Evolutionary conservation across 352 stramenopile species (phyloP).

Genomic region (Plasmopara halstedii): DNA sequence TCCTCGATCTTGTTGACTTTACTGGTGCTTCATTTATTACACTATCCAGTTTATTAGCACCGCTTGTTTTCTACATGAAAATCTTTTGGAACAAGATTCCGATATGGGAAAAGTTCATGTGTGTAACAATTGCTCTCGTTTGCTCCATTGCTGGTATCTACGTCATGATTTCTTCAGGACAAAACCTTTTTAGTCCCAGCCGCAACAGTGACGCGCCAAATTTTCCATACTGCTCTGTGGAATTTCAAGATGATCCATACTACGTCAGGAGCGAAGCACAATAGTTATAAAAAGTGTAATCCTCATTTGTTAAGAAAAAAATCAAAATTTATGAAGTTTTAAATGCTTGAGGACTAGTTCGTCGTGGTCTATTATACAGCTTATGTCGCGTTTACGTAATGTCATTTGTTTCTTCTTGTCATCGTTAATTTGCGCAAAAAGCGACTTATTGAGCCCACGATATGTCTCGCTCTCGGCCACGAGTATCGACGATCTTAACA

Average conservation of each 20-base stretch:
- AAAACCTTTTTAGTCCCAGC: slow-evolving; percentile 21
- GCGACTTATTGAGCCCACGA: too few relatives aligned
- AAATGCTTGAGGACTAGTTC: too few relatives aligned
- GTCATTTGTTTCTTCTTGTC: too few relatives aligned
- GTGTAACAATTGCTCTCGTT: slow-evolving; percentile 19
- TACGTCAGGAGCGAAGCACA: slow-evolving; percentile 24
- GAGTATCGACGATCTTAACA: too few relatives aligned
- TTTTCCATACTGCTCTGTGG: slow-evolving; percentile 51
- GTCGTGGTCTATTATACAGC: too few relatives aligned
- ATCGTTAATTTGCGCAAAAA: too few relatives aligned
- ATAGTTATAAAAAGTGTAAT: not conserved
- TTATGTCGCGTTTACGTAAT: too few relatives aligned
- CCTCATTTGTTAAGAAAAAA: too few relatives aligned
- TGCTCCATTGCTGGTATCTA: slow-evolving; percentile 27
- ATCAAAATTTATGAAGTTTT: too few relatives aligned
- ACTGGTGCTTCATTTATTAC: slow-evolving; percentile 36
- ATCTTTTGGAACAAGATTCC: slow-evolving; percentile 32
- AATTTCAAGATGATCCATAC: slow-evolving; percentile 49
- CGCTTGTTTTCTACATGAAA: slow-evolving; percentile 46
- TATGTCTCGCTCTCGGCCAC: too few relatives aligned
- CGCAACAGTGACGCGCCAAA: slow-evolving; percentile 8
- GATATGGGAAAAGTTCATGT: slow-evolving; percentile 32
- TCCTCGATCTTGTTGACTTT: slow-evolving; percentile 42
- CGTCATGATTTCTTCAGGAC: slow-evolving; percentile 29
- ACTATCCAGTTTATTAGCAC: slow-evolving; percentile 35